These are phyloP conservation scores for Westerdykella sp. DNA, from an alignment of 2,329 filamentous ascomycete species.

Conservation along the genomic window DNA sequence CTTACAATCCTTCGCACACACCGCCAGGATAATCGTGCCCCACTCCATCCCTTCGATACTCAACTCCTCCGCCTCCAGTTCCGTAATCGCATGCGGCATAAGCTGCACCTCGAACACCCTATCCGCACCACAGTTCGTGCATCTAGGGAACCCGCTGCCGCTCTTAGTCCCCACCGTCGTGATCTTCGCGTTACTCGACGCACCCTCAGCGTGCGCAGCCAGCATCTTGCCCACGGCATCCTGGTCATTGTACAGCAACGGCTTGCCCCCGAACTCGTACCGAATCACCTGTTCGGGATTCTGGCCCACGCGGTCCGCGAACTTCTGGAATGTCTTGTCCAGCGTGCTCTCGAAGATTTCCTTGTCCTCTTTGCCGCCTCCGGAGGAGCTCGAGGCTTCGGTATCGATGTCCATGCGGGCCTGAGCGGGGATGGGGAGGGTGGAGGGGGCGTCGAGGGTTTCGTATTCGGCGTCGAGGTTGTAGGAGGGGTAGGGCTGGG, in stretches of 20 bases:
- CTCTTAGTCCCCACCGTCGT: slow-evolving; percentile 19
- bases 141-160: slow-evolving; percentile 59
- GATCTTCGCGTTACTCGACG: slow-evolving; percentile 22
- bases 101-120: slow-evolving; percentile 89
- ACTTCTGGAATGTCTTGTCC: slow-evolving; percentile 47
- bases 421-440: slow-evolving; percentile 45
- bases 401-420: slow-evolving; percentile 39
- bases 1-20: slow-evolving; percentile 75
- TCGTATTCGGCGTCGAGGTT: slow-evolving; percentile 90
- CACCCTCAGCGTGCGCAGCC: slow-evolving; percentile 25
- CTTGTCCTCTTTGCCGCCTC: slow-evolving; percentile 41
- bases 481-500: slow-evolving; percentile 65
- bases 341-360: slow-evolving; percentile 44
- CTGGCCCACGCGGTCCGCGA: slow-evolving; percentile 46
- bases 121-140: slow-evolving; percentile 65
- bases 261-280: slow-evolving; percentile 45
- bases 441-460: slow-evolving; percentile 59
- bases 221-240: slow-evolving; percentile 69
- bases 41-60: slow-evolving; percentile 86
- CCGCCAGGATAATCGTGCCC: slow-evolving; percentile 84
- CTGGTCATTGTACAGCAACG: slow-evolving; percentile 69
- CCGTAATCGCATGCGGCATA: slow-evolving; percentile 80
- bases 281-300: slow-evolving; percentile 48
- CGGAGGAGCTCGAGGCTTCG: slow-evolving; percentile 19
- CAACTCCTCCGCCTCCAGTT: slow-evolving; percentile 71